phyloP scores from a whole-genome alignment of 768 basidiomycete genomes.

The Sistotremastrum niveocremeum region DNA sequence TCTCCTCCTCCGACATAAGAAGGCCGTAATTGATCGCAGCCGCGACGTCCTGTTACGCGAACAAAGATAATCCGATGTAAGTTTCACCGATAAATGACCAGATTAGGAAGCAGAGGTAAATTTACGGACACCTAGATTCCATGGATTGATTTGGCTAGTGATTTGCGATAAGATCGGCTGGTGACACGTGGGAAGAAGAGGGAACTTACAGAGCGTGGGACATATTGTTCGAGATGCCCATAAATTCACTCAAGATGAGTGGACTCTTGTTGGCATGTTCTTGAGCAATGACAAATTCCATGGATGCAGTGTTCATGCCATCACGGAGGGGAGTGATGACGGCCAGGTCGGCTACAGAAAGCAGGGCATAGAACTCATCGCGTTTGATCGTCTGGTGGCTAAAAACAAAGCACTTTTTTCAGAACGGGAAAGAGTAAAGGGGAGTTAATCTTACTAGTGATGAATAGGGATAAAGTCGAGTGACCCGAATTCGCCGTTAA shows the following conservation, averaged over 20 bases:
- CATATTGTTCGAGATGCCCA: slow-evolving; percentile 94
- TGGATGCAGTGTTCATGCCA: slow-evolving; percentile 98
- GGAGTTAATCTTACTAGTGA: slow-evolving; percentile 66
- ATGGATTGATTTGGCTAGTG: slow-evolving; percentile 68
- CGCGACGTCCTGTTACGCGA: slow-evolving; percentile 51
- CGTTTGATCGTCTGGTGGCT: slow-evolving; percentile 96
- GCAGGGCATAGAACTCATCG: slow-evolving; percentile 93
- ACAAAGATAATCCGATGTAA: background rate
- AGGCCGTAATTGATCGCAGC: slow-evolving; percentile 84
- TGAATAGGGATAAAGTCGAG: slow-evolving; percentile 95
- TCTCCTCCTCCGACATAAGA: slow-evolving; percentile 67
- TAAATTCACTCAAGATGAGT: slow-evolving; percentile 89
- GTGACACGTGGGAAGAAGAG: background rate
- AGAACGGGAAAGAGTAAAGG: slow-evolving; percentile 1
- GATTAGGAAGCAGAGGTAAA: slow-evolving; percentile 5
- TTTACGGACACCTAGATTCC: slow-evolving; percentile 72
- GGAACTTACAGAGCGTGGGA: slow-evolving; percentile 44
- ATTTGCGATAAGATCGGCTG: background rate
- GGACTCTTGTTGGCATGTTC: slow-evolving; percentile 71
- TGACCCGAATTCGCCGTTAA: slow-evolving; percentile 91
- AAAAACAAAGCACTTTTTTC: background rate
- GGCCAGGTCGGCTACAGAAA: slow-evolving; percentile 86
- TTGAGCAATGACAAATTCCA: slow-evolving; percentile 97
- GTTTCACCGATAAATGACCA: background rate
- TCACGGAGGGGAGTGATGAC: slow-evolving; percentile 93